These are phyloP conservation scores for Dalbergia cultrata DNA, from an alignment of 306 rosid species.

Conservation along the genomic window DNA sequence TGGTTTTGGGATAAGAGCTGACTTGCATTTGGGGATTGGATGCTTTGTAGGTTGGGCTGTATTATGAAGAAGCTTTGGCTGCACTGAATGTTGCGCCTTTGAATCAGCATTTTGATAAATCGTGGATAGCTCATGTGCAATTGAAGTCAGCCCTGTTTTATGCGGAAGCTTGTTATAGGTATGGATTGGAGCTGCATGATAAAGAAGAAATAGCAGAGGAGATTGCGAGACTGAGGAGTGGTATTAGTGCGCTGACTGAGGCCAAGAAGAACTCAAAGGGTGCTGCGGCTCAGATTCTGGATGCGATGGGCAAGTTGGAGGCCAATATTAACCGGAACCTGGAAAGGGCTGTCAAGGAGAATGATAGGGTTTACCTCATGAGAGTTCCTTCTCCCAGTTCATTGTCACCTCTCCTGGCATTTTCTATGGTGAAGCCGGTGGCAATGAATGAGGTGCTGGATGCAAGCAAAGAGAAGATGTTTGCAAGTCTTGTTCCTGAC, in stretches of 20 bases:
- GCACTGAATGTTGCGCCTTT: constrained; percentile 78
- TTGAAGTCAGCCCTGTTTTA: constrained; percentile 82
- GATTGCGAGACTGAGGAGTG: constrained; percentile 84
- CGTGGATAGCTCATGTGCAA: constrained; percentile 92
- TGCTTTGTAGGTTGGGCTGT: constrained; percentile 79
- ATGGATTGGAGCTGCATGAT: constrained; percentile 86
- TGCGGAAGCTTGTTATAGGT: constrained; percentile 92
- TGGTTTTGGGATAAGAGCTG: constrained; percentile 31
- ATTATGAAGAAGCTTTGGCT: constrained; percentile 94
- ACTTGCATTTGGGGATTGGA: constrained; percentile 26
- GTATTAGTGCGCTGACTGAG: constrained; percentile 67
- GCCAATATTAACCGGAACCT: constrained; percentile 80
- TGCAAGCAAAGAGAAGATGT: constrained; percentile 97
- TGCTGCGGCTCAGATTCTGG: constrained; percentile 87
- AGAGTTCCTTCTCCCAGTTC: constrained; percentile 85
- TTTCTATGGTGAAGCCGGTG: constrained; percentile 94
- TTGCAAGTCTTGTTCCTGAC: constrained; percentile 94
- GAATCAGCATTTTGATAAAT: constrained; percentile 87
- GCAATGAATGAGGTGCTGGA: constrained; percentile 88
- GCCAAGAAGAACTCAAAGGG: constrained; percentile 80
- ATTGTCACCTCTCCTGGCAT: constrained; percentile 77
- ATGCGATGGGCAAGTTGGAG: constrained; percentile 84
- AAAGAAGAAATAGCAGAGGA: constrained; percentile 96
- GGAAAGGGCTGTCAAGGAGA: constrained; percentile 97
- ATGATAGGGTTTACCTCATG: constrained; percentile 96